These are phyloP conservation scores for Globisporangium cederbergense DNA, from an alignment of 352 stramenopile species.

Conservation along the genomic window DNA sequence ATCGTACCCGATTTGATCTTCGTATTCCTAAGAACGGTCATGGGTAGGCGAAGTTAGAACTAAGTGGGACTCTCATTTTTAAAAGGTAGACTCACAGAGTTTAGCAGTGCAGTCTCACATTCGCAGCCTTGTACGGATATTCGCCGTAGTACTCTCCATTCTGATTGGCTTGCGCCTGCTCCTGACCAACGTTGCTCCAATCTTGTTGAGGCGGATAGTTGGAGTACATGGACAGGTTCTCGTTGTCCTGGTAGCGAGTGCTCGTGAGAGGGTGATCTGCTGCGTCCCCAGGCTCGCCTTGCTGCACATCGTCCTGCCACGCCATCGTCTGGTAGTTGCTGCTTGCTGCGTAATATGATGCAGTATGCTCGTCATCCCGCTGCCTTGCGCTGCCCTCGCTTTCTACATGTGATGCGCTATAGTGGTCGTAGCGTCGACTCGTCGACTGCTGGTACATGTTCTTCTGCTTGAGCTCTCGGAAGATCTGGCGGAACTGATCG, in stretches of 20 bases:
- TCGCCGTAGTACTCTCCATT: not conserved
- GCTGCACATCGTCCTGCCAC: conserved; percentile 13
- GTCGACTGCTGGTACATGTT: not conserved
- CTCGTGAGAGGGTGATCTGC: not conserved
- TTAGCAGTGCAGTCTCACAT: conserved; percentile 9
- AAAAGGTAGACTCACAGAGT: too few species aligned
- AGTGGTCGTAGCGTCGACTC: conserved; percentile 13
- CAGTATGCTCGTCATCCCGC: not conserved
- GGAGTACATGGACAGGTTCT: conserved; percentile 7
- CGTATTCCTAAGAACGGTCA: not conserved
- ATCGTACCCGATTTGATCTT: conserved; percentile 16
- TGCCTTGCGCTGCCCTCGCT: not conserved
- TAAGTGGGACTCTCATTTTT: not conserved
- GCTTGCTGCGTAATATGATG: conserved; percentile 12
- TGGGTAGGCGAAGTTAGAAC: not conserved
- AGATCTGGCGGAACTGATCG: conserved; percentile 61
- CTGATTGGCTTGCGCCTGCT: not conserved
- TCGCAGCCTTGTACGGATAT: conserved; percentile 9
- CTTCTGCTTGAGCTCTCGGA: conserved; percentile 39
- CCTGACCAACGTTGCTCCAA: not conserved
- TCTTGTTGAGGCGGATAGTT: conserved; percentile 7
- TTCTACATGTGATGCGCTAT: not conserved
- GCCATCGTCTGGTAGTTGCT: conserved; percentile 14
- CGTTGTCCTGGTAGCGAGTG: conserved; percentile 1
- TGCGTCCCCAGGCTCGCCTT: not conserved